Conservation (phyloP, 805 yeast species). For the Metschnikowia hibisci region DNA sequence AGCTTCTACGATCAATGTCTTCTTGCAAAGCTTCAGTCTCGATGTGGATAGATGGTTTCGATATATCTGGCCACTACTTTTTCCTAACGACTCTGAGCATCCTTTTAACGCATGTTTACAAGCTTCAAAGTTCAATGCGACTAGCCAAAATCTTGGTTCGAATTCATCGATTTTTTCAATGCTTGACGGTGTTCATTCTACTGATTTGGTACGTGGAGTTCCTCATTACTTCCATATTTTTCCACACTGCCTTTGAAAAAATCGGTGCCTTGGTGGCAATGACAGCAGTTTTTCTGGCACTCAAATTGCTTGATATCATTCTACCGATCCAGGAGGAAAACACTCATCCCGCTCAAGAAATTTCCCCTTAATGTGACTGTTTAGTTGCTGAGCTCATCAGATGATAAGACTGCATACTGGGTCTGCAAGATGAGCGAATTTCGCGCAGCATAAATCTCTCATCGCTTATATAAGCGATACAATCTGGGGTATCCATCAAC, state of each 20-base stretch:
- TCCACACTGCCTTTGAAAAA: constrained; percentile 15
- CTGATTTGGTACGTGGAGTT: constrained; percentile 14
- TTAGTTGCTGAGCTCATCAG: too few species aligned
- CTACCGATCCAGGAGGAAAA: neutral
- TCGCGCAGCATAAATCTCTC: constrained; percentile 3
- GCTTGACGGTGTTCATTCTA: neutral
- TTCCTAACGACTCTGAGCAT: constrained; percentile 12
- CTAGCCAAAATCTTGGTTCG: neutral
- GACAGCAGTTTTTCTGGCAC: neutral
- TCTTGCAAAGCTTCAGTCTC: constrained; percentile 3
- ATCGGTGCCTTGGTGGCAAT: constrained; percentile 11
- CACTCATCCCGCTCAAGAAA: too few species aligned
- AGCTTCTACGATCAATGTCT: constrained; percentile 1
- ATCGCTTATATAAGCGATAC: constrained; percentile 1
- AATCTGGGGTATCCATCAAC: neutral
- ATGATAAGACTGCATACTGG: too few species aligned
- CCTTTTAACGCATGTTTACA: constrained; percentile 5
- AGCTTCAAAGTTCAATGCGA: neutral
- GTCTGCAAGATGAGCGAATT: neutral
- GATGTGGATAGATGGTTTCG: constrained; percentile 16
- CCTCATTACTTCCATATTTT: constrained; percentile 14
- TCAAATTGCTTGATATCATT: neutral
- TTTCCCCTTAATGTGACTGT: too few species aligned
- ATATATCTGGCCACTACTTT: constrained; percentile 16
- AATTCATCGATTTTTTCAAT: neutral